A percentile compares a stretch with the other conserved stretches of the same genome.
Conservation (phyloP, 2,329 filamentous ascomycete genomes). For the Fusarium cyanostomum region DNA sequence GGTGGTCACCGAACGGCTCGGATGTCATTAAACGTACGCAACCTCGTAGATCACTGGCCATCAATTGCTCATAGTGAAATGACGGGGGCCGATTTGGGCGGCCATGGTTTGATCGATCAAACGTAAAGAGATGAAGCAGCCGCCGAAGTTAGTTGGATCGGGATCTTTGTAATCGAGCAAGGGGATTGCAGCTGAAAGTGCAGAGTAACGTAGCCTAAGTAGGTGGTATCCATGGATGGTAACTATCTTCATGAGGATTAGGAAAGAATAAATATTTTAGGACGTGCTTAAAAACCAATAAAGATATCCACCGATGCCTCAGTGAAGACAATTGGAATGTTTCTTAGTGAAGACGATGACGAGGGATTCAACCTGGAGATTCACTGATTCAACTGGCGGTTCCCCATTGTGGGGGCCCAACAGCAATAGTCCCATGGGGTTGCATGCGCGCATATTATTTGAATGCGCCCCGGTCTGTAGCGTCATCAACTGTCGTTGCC, state of each 20-base stretch:
- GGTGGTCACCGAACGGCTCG: conserved; percentile 17
- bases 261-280: too few species aligned
- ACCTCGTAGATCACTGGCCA: not conserved
- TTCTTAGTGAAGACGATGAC: too few species aligned
- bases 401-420: conserved; percentile 2
- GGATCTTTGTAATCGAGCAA: not conserved
- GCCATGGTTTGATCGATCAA: conserved; percentile 34
- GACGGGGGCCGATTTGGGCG: conserved; percentile 8
- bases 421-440: conserved; percentile 6
- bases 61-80: conserved; percentile 6
- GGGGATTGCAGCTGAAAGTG: not conserved
- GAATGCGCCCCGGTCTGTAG: conserved; percentile 8
- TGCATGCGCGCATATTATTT: conserved; percentile 19
- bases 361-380: too few species aligned
- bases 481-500: conserved; percentile 8
- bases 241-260: too few species aligned
- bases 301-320: too few species aligned
- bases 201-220: too few species aligned
- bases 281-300: too few species aligned
- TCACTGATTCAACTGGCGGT: not conserved
- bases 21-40: conserved; percentile 17
- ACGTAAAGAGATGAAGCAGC: not conserved
- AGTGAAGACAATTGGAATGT: too few species aligned
- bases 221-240: too few species aligned
- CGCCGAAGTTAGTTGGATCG: not conserved